phyloP scores from a whole-genome alignment of 768 basidiomycete species.

The Agrocybe chaxingu region DNA sequence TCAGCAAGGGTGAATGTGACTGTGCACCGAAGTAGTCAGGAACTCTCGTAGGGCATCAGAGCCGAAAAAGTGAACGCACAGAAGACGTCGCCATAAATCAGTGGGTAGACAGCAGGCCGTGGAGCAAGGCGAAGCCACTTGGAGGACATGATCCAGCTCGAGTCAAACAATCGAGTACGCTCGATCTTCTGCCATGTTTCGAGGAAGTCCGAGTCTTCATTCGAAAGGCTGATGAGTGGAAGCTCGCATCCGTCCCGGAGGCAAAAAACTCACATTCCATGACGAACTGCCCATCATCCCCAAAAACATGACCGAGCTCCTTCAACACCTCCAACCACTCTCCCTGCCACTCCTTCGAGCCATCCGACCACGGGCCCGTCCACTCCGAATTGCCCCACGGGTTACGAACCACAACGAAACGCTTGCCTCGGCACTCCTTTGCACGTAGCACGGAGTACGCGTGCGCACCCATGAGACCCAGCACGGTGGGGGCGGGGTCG shows the following conservation, averaged over 20 bases:
- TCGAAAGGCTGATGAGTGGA: background rate
- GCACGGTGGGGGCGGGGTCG: conserved; percentile 9
- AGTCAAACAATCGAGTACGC: conserved; percentile 35
- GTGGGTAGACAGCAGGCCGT: conserved; percentile 32
- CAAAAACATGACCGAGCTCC: conserved; percentile 32
- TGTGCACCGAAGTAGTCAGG: background rate
- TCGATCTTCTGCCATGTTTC: conserved; percentile 34
- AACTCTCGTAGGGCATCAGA: background rate
- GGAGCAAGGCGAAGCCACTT: conserved; percentile 37
- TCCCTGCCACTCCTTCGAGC: conserved; percentile 39
- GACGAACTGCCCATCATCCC: conserved; percentile 38
- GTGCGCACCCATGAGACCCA: conserved; percentile 31
- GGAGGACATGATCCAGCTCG: conserved; percentile 36
- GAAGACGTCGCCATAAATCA: conserved; percentile 43
- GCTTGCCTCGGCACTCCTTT: conserved; percentile 33
- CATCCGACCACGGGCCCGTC: conserved; percentile 41
- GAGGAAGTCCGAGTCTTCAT: conserved; percentile 31
- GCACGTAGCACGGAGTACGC: conserved; percentile 40
- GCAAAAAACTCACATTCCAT: conserved; percentile 32
- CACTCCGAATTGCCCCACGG: conserved; percentile 42
- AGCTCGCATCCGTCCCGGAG: background rate
- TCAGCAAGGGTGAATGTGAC: conserved; percentile 21
- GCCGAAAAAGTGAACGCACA: conserved; percentile 26
- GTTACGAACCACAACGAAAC: conserved; percentile 40
- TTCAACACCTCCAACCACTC: conserved; percentile 35